Base-by-base conservation (phyloP, 495 filamentous ascomycete genomes). In the Parathielavia appendiculata region DNA sequence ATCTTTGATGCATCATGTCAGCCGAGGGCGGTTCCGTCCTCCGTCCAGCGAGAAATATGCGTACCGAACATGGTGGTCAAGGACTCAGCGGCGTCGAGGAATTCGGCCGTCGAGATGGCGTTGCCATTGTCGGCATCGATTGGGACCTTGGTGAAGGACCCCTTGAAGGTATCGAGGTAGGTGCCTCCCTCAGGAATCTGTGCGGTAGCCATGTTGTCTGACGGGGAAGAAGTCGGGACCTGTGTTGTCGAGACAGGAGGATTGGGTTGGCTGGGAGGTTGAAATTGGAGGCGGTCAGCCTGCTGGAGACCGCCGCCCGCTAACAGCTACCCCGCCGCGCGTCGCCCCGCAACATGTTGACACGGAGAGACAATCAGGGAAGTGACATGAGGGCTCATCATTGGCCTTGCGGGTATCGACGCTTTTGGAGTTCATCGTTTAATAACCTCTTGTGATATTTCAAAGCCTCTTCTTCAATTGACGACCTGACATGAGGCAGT, bases 81-180 rank as follows among this genome's bases (percentile, higher is more conserved):
- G 26, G 87, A 83, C 77, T 96, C 90, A 46, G 89, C 83, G 52
- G 95, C 95, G 40, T 95, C 89, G 60, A 97, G 85, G 76, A 97
- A 98, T 70, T 95, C 88, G 64, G 78, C 80, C 30, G 95, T 97
- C 10, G 81, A 70, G 63, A 97, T 86, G 60, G 83, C 86, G 78
- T 89, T 85, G 72, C 84, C 83, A 54, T 90, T 86, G 57, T 73
- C 78, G 56, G 79, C 75, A 62, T 88, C 82, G 60, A 96, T 71
- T 12, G 88, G 85, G 26, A 96, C 93, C 54, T 89, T 83, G 55
- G 79, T 79, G 74, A 97, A 98, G 64, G 86, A 90, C 61, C 77
- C 78, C 76, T 90, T 88, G 67, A 91, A 76, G 61, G 84, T 89
- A 65, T 93, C 82, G 74, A 97, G 86, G 80, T 87, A 91, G 60